These are phyloP conservation scores for Fraxinus velutina DNA, from an alignment of 305 asterid genomes.

Conservation along the genomic window DNA sequence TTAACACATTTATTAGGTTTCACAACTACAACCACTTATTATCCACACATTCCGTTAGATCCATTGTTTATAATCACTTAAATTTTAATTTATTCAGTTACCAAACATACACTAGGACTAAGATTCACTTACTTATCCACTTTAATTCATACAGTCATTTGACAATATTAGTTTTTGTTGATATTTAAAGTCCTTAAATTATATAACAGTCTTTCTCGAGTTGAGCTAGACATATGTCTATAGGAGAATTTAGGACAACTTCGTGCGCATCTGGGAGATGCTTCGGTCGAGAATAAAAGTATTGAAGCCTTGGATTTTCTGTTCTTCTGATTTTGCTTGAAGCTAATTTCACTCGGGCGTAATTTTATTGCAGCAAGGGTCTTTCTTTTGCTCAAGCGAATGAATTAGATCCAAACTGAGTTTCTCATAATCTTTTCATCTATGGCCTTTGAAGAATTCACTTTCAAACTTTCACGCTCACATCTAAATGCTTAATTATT, in stretches of 20 bases:
- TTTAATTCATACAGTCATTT: background rate
- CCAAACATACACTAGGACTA: background rate
- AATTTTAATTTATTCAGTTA: background rate
- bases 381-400: background rate
- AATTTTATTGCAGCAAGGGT: background rate
- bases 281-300: background rate
- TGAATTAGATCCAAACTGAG: background rate
- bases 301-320: background rate
- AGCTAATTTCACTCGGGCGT: background rate
- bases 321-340: background rate
- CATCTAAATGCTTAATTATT: background rate
- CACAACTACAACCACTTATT: background rate
- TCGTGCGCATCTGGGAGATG: background rate
- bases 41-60: background rate
- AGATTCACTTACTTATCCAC: background rate
- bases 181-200: background rate
- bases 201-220: background rate
- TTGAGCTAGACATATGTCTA: background rate
- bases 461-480: background rate
- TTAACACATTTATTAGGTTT: background rate
- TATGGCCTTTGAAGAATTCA: background rate
- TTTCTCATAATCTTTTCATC: background rate
- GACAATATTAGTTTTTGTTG: background rate
- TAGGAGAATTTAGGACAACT: background rate
- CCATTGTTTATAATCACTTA: background rate